phyloP scores from a whole-genome alignment of 805 yeast species.

The Cyberlindnera saturnus region DNA sequence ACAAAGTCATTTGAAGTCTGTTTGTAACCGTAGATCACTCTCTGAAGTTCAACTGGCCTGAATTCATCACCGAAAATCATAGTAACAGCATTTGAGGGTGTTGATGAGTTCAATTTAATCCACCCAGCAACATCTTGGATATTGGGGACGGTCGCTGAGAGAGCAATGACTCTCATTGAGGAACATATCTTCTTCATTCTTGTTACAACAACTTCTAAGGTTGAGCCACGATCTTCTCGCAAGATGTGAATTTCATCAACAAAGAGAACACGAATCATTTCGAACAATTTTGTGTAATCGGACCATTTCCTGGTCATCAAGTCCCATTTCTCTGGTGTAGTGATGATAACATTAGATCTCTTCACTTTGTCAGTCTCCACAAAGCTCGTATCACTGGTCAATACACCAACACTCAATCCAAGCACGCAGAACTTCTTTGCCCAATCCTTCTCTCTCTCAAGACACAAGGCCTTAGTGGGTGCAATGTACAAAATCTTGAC shows the following conservation, averaged over 20 bases:
- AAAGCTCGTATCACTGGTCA: constrained; percentile 49
- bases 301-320: constrained; percentile 46
- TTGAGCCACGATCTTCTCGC: constrained; percentile 41
- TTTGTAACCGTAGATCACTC: constrained; percentile 38
- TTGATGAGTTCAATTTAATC: constrained; percentile 27
- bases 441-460: constrained; percentile 46
- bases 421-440: constrained; percentile 30
- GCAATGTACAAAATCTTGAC: constrained; percentile 45
- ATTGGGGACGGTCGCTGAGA: constrained; percentile 52
- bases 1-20: constrained; percentile 39
- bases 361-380: constrained; percentile 39
- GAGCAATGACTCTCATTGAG: constrained; percentile 36
- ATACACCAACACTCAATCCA: constrained; percentile 39
- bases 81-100: constrained; percentile 26
- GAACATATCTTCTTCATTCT: constrained; percentile 38
- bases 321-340: constrained; percentile 64
- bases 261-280: constrained; percentile 38
- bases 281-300: constrained; percentile 34
- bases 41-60: constrained; percentile 38
- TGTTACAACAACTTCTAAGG: constrained; percentile 41
- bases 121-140: constrained; percentile 41
- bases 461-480: constrained; percentile 54
- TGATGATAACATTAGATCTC: constrained; percentile 41
- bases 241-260: constrained; percentile 44
- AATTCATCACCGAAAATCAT: constrained; percentile 41